Evolutionary conservation across 345 rosid species (phyloP).

Genomic region (Aquilaria yunnanensis): DNA sequence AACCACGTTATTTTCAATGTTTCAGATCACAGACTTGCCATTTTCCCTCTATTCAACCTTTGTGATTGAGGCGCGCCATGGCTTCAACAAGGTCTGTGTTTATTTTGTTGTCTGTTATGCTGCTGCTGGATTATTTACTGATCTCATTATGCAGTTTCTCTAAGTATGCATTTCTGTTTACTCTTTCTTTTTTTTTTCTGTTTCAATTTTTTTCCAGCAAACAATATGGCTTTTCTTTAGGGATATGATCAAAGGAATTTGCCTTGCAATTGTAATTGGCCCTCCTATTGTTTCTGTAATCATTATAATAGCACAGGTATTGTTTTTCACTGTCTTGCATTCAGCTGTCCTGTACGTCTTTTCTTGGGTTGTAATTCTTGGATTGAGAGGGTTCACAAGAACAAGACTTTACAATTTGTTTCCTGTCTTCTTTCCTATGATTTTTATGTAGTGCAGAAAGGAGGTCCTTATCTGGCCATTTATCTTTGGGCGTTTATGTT

Average conservation of each 20-base stretch:
- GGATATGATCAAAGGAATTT: conserved; percentile 78
- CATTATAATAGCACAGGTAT: conserved; percentile 81
- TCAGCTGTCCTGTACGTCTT: neutral
- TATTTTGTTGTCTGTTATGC: conserved; percentile 10
- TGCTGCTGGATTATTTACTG: conserved; percentile 4
- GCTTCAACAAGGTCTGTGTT: conserved; percentile 83
- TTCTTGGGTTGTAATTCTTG: neutral
- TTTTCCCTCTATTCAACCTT: conserved; percentile 96
- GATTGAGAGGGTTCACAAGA: neutral
- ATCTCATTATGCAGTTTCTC: neutral
- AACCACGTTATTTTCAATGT: conserved; percentile 15
- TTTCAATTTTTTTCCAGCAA: conserved; percentile 55
- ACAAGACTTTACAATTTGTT: neutral
- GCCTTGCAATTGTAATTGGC: conserved; percentile 66
- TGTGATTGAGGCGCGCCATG: conserved; percentile 96
- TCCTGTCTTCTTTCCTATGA: conserved; percentile 7
- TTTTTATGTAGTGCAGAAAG: conserved; percentile 57
- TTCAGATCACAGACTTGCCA: conserved; percentile 95
- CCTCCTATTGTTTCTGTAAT: conserved; percentile 92
- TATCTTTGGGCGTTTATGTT: conserved; percentile 99
- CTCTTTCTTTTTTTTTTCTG: conserved; percentile 5
- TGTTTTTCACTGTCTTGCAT: conserved; percentile 8
- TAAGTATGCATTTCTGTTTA: neutral
- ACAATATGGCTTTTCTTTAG: conserved; percentile 89
- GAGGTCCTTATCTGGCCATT: conserved; percentile 98